Conservation (phyloP, 2,329 filamentous ascomycete species). For the Alternaria dauci region DNA sequence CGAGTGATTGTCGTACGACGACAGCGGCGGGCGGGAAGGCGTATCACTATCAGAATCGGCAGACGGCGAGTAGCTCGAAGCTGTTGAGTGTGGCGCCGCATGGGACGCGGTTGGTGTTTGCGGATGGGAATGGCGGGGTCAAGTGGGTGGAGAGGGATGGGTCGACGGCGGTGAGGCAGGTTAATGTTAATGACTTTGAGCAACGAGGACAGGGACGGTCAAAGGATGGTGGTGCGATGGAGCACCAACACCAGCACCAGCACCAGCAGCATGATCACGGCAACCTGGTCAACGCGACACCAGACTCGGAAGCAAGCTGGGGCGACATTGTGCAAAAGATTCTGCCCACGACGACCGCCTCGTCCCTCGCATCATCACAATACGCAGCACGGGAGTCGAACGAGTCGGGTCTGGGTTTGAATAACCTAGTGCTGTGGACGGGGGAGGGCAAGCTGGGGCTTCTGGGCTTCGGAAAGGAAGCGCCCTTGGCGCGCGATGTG, state of each 20-base stretch:
- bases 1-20: constrained; percentile 39
- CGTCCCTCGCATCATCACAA: constrained; percentile 5
- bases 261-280: neutral
- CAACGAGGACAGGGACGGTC: neutral
- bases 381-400: neutral
- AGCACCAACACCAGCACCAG: too few species aligned
- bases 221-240: too few species aligned
- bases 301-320: constrained; percentile 4
- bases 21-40: constrained; percentile 7
- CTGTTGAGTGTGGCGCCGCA: constrained; percentile 83
- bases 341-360: constrained; percentile 62
- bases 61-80: constrained; percentile 81
- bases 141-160: constrained; percentile 94
- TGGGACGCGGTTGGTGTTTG: constrained; percentile 81
- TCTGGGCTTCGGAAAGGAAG: constrained; percentile 58
- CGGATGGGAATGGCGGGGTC: constrained; percentile 82
- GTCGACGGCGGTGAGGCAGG: constrained; percentile 61
- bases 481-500: constrained; percentile 39
- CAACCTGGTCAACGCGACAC: constrained; percentile 4
- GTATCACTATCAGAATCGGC: constrained; percentile 68
- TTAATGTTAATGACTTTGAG: constrained; percentile 63
- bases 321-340: constrained; percentile 82
- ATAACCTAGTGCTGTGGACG: constrained; percentile 86
- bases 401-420: constrained; percentile 46
- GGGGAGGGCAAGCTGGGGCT: constrained; percentile 80